Percentiles rank a stretch among this genome's conserved stretches.
Conservation (phyloP, 2,329 filamentous ascomycete species). For the Calonectria fujianensis region DNA sequence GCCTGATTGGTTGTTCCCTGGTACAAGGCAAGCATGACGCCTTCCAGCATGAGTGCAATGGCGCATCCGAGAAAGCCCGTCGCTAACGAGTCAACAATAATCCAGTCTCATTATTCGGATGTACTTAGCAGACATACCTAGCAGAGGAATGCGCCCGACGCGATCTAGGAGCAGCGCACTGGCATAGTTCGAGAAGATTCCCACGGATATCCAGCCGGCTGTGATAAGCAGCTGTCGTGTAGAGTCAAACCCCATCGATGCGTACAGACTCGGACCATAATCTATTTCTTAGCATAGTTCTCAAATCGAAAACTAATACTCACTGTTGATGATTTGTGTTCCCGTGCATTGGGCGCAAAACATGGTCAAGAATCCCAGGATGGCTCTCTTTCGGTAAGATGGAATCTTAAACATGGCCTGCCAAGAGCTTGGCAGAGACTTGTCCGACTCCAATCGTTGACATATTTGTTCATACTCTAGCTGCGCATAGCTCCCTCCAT, state of each 20-base stretch:
- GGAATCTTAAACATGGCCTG: neutral
- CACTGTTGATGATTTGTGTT: conserved; percentile 28
- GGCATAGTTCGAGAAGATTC: conserved; percentile 1
- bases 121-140: neutral
- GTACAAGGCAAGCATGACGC: conserved; percentile 18
- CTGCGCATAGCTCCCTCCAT: neutral
- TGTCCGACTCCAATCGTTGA: neutral
- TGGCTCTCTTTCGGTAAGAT: conserved; percentile 7
- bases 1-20: neutral
- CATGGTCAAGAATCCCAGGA: conserved; percentile 26
- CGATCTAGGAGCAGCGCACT: conserved; percentile 15
- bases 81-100: neutral
- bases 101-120: no score
- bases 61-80: conserved; percentile 15
- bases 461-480: neutral
- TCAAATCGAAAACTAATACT: neutral
- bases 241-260: neutral
- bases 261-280: conserved; percentile 24
- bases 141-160: conserved; percentile 10
- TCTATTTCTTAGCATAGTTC: neutral
- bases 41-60: neutral
- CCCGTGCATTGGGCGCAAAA: conserved; percentile 16
- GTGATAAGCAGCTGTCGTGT: conserved; percentile 3
- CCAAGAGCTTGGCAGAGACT: neutral
- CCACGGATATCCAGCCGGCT: conserved; percentile 13